Evolutionary conservation across 805 yeast genomes (phyloP).

Genomic region (Yarrowia sp.): DNA sequence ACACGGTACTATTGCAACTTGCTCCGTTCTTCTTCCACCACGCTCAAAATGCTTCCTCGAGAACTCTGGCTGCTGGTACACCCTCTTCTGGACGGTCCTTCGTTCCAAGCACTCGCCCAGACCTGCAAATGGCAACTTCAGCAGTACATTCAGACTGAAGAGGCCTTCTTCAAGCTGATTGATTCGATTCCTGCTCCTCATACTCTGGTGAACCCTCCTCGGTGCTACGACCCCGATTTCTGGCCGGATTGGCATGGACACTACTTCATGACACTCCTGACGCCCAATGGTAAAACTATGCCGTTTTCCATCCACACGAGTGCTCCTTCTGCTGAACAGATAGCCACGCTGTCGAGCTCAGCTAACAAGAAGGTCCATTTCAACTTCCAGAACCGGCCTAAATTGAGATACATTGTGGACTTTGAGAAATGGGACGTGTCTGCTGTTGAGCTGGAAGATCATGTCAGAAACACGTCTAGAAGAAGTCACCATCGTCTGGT

Average conservation of each 20-base stretch:
- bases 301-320: neutral
- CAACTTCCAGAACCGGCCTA: constrained; percentile 11
- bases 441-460: neutral
- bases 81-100: neutral
- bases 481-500: neutral
- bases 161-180: neutral
- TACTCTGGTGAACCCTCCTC: neutral
- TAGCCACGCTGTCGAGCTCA: neutral
- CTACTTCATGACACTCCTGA: neutral
- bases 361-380: constrained; percentile 2
- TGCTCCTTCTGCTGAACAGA: neutral
- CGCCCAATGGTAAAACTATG: neutral
- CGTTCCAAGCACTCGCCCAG: neutral
- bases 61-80: neutral
- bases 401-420: neutral
- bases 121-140: neutral
- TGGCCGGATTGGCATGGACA: neutral
- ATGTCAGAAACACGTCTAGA: neutral
- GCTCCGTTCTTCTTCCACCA: neutral
- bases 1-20: too few species aligned
- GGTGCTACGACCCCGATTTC: neutral
- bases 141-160: neutral
- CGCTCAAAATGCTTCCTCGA: neutral
- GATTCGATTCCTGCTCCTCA: neutral
- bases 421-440: constrained; percentile 4